A percentile compares a stretch with the other conserved stretches of the same genome.
Conservation (phyloP, 495 filamentous ascomycete species). For the Acidiella bohemica region DNA sequence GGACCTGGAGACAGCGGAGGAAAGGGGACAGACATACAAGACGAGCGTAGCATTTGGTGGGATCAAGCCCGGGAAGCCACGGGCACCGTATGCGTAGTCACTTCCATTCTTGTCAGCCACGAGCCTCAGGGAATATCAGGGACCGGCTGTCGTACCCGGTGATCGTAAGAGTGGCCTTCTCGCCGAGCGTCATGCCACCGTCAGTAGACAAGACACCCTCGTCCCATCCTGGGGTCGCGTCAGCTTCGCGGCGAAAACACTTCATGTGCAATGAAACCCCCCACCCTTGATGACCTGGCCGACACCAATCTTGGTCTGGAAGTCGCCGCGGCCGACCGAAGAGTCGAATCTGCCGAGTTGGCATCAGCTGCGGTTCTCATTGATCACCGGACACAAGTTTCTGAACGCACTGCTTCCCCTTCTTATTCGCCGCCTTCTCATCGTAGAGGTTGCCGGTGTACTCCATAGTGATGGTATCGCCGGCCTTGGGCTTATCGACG, state of each 20-base stretch:
- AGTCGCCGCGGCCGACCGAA: conserved; percentile 51
- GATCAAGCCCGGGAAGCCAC: conserved; percentile 33
- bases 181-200: conserved; percentile 59
- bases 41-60: conserved; percentile 30
- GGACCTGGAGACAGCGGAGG: background rate
- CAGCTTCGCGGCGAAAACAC: background rate
- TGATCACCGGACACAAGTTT: background rate
- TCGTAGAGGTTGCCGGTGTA: conserved; percentile 78
- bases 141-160: conserved; percentile 43
- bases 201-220: conserved; percentile 48
- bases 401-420: conserved; percentile 36
- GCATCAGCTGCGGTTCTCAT: background rate
- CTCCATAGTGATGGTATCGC: conserved; percentile 61
- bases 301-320: conserved; percentile 54
- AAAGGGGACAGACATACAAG: conserved; percentile 29
- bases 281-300: conserved; percentile 69
- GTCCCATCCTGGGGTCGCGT: conserved; percentile 55
- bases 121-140: conserved; percentile 4
- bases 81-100: conserved; percentile 66
- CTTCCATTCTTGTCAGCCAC: conserved; percentile 31
- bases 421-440: conserved; percentile 25
- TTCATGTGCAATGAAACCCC: background rate
- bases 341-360: conserved; percentile 56
- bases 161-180: conserved; percentile 67
- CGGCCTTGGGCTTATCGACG: conserved; percentile 41